These are phyloP conservation scores for Leccinum aurantiacum DNA, from an alignment of 768 basidiomycete genomes.

Conservation along the genomic window DNA sequence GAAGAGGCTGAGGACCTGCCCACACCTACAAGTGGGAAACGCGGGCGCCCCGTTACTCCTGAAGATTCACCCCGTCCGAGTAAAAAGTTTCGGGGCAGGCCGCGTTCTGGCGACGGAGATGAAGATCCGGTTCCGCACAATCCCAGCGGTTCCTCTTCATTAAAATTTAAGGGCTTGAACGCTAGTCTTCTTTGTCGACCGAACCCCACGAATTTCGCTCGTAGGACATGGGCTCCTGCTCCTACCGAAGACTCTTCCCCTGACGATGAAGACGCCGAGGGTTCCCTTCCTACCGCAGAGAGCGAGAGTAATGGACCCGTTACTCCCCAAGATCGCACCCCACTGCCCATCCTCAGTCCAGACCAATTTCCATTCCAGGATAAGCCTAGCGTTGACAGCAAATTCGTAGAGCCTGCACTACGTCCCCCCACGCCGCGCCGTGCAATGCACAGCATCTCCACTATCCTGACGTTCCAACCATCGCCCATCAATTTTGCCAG, in stretches of 20 bases:
- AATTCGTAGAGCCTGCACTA: constrained; percentile 23
- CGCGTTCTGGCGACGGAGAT: constrained; percentile 25
- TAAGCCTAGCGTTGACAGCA: constrained; percentile 17
- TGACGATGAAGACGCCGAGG: constrained; percentile 31
- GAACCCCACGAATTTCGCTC: constrained; percentile 60
- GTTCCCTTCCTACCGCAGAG: constrained; percentile 39
- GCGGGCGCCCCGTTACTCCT: constrained; percentile 18
- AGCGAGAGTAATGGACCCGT: constrained; percentile 53
- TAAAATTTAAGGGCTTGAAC: constrained; percentile 37
- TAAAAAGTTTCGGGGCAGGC: constrained; percentile 27
- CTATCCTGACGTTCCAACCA: constrained; percentile 55
- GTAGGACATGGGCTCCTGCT: constrained; percentile 54
- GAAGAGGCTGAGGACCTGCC: constrained; percentile 12
- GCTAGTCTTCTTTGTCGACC: constrained; percentile 55
- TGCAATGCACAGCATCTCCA: constrained; percentile 29
- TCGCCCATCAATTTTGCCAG: constrained; percentile 64
- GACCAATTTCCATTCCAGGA: constrained; percentile 28
- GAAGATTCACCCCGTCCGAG: constrained; percentile 28
- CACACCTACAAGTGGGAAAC: constrained; percentile 24
- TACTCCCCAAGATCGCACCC: constrained; percentile 54
- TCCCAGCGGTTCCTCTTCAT: constrained; percentile 24
- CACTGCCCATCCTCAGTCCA: constrained; percentile 41
- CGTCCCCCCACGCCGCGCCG: constrained; percentile 27
- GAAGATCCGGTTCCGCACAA: constrained; percentile 30
- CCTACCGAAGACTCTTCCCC: constrained; percentile 35